phyloP scores from a whole-genome alignment of 768 basidiomycete genomes.

The Lentinula raphanica region DNA sequence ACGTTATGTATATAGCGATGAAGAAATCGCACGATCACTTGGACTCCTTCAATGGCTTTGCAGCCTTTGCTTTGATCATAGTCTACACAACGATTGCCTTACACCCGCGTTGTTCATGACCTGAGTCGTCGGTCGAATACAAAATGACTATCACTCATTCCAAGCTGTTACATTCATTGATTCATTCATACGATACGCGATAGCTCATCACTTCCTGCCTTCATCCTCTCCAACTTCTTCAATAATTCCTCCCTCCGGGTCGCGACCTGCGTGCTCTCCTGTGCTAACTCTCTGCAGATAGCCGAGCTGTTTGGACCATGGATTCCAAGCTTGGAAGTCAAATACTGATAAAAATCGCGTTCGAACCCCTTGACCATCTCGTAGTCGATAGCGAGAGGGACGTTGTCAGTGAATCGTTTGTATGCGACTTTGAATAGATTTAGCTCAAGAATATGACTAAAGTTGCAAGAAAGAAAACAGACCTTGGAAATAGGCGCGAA shows the following conservation, averaged over 20 bases:
- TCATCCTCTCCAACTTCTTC: slow-evolving; percentile 48
- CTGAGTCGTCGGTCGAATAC: no score
- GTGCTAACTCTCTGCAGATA: slow-evolving; percentile 47
- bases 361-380: slow-evolving; percentile 51
- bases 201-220: slow-evolving; percentile 40
- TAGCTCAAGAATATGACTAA: not conserved
- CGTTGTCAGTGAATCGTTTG: slow-evolving; percentile 53
- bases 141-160: no score
- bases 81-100: no score
- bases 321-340: slow-evolving; percentile 48
- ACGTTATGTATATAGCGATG: no score
- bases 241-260: slow-evolving; percentile 40
- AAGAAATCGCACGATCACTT: no score
- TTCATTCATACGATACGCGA: slow-evolving; percentile 11
- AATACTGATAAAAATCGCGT: slow-evolving; percentile 35
- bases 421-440: slow-evolving; percentile 40
- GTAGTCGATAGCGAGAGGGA: slow-evolving; percentile 52
- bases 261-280: slow-evolving; percentile 42
- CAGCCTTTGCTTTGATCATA: no score
- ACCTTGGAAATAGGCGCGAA: slow-evolving; percentile 76
- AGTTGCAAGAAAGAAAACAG: slow-evolving; percentile 3
- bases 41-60: no score
- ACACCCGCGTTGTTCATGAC: no score
- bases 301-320: slow-evolving; percentile 39
- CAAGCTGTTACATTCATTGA: no score